Conservation (phyloP, 1,139 yeast species). For the Taphrina pruni region DNA sequence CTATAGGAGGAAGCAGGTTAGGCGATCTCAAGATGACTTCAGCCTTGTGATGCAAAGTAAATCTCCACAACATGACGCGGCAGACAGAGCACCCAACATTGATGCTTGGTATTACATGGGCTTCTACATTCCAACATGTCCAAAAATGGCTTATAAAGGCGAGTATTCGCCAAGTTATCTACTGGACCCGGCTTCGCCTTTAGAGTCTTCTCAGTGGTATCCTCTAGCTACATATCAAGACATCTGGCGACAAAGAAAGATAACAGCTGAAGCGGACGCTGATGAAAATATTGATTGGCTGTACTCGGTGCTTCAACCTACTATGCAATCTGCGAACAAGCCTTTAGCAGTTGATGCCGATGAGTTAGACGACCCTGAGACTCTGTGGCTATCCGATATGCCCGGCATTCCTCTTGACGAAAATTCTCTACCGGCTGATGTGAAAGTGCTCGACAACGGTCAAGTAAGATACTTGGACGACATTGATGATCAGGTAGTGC, state of each 20-base stretch:
- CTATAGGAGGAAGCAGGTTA: background rate
- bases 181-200: constrained; percentile 50
- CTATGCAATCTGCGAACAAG: background rate
- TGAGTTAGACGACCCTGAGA: background rate
- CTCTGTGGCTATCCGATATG: background rate
- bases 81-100: background rate
- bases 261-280: too few species aligned
- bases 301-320: background rate
- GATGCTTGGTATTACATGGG: constrained; percentile 50
- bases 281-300: constrained; percentile 2
- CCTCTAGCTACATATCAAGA: background rate
- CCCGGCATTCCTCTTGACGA: background rate
- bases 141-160: constrained; percentile 81
- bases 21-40: background rate
- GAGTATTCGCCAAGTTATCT: constrained; percentile 58
- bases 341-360: background rate
- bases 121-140: constrained; percentile 76
- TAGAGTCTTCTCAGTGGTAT: background rate
- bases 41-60: constrained; percentile 49
- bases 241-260: background rate
- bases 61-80: background rate
- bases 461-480: background rate
- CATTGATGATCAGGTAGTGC: constrained; percentile 1
- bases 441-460: constrained; percentile 1
- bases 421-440: background rate